Conservation (phyloP, 164 flowering plant genomes). For the Paratinospora sagittata region DNA sequence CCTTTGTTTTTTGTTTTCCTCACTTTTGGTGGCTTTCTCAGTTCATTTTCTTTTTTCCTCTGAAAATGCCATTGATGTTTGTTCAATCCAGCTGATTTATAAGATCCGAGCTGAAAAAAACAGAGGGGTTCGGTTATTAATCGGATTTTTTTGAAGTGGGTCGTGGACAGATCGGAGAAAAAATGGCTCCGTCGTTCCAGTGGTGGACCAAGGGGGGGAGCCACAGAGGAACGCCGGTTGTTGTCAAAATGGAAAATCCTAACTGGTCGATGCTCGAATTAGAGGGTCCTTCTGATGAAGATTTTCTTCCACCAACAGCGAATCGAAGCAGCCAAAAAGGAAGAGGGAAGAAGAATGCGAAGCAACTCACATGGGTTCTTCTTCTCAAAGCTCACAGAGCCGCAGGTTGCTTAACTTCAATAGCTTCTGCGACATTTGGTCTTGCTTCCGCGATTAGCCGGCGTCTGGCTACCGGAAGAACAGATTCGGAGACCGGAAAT, state of each 20-base stretch:
- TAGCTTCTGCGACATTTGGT: slow-evolving; percentile 48
- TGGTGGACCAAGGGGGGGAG: slow-evolving; percentile 63
- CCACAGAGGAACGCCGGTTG: slow-evolving; percentile 75
- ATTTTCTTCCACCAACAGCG: slow-evolving; percentile 25
- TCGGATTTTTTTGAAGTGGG: slow-evolving; percentile 5
- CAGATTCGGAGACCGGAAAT: slow-evolving; percentile 44
- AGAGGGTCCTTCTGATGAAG: slow-evolving; percentile 52
- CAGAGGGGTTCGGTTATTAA: neutral
- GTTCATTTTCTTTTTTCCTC: too few relatives aligned
- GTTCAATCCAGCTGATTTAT: neutral
- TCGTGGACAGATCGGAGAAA: neutral
- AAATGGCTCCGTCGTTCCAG: slow-evolving; percentile 55
- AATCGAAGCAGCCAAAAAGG: slow-evolving; percentile 15
- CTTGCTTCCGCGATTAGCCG: slow-evolving; percentile 62
- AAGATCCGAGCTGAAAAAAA: neutral
- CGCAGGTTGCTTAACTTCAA: slow-evolving; percentile 81
- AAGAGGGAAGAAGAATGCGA: slow-evolving; percentile 82
- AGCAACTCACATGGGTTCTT: slow-evolving; percentile 95
- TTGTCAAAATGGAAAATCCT: slow-evolving; percentile 86
- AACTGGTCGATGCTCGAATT: slow-evolving; percentile 81
- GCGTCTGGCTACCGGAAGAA: slow-evolving; percentile 64
- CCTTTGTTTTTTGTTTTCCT: too few relatives aligned
- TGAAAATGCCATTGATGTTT: neutral
- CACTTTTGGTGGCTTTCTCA: too few relatives aligned
- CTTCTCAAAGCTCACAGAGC: slow-evolving; percentile 89